phyloP scores from a whole-genome alignment of 2,329 filamentous ascomycete species.

The Didymella lethalis region DNA sequence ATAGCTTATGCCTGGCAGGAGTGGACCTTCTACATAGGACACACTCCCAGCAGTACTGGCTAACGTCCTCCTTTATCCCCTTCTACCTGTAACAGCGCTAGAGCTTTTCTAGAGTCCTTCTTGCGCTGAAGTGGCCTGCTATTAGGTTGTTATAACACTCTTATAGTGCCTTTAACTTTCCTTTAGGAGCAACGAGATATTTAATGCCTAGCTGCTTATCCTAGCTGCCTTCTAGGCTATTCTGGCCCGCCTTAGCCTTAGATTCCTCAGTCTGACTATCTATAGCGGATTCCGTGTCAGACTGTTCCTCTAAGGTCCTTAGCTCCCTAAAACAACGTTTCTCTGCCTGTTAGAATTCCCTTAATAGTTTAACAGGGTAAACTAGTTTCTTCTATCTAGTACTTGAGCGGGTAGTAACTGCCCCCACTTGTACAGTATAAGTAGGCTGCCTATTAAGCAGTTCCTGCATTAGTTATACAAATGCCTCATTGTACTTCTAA shows the following conservation, averaged over 20 bases:
- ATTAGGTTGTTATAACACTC: not conserved
- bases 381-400: too few species aligned
- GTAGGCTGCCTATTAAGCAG: not conserved
- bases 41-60: not conserved
- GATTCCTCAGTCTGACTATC: too few species aligned
- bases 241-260: too few species aligned
- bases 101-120: not conserved
- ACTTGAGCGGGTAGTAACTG: not conserved
- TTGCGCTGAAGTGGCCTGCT: not conserved
- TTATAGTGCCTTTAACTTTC: not conserved
- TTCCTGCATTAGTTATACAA: not conserved
- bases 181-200: not conserved
- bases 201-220: not conserved
- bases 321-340: not conserved
- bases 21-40: not conserved
- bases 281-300: too few species aligned
- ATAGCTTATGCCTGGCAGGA: not conserved
- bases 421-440: not conserved
- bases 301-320: too few species aligned
- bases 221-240: not conserved
- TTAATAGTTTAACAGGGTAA: too few species aligned
- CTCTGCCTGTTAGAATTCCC: not conserved
- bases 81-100: not conserved
- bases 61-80: not conserved
- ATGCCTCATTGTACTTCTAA: not conserved